Evolutionary conservation across 176 grass and related monocot genomes (phyloP).

Genomic region (Triticum dicoccoides): DNA sequence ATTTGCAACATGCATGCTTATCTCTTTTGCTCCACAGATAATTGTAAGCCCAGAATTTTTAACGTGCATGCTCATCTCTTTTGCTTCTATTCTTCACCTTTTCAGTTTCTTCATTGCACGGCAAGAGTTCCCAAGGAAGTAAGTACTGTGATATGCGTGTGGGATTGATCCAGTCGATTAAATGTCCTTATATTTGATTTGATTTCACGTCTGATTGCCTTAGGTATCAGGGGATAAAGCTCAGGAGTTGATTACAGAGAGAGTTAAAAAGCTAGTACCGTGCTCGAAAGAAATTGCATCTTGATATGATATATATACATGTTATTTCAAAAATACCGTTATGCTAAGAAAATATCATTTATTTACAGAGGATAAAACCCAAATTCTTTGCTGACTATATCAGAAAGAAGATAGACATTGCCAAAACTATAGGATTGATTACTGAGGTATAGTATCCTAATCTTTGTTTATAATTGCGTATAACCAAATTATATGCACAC

Average conservation of each 20-base stretch:
- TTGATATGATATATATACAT: not conserved
- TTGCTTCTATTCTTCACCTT: not conserved
- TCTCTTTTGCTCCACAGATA: no score
- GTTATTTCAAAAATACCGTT: not conserved
- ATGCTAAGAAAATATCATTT: constrained; percentile 1
- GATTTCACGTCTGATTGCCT: not conserved
- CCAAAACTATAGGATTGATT: not conserved
- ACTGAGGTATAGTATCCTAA: not conserved
- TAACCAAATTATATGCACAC: not conserved
- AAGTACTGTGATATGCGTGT: constrained; percentile 1
- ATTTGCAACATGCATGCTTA: not conserved
- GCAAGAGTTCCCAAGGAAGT: constrained; percentile 6
- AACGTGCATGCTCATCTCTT: not conserved
- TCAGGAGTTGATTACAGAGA: not conserved
- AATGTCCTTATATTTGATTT: not conserved
- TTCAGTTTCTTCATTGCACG: constrained; percentile 26
- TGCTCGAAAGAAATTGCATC: not conserved
- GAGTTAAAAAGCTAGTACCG: constrained; percentile 2
- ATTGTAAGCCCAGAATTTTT: no score
- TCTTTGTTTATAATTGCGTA: not conserved
- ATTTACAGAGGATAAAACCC: not conserved
- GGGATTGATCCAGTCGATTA: not conserved
- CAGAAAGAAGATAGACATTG: constrained; percentile 17
- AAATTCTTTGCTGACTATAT: constrained; percentile 19
- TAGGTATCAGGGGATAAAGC: constrained; percentile 23